phyloP scores from a whole-genome alignment of 208 protist genomes.

The Borovskyia barvae region DNA sequence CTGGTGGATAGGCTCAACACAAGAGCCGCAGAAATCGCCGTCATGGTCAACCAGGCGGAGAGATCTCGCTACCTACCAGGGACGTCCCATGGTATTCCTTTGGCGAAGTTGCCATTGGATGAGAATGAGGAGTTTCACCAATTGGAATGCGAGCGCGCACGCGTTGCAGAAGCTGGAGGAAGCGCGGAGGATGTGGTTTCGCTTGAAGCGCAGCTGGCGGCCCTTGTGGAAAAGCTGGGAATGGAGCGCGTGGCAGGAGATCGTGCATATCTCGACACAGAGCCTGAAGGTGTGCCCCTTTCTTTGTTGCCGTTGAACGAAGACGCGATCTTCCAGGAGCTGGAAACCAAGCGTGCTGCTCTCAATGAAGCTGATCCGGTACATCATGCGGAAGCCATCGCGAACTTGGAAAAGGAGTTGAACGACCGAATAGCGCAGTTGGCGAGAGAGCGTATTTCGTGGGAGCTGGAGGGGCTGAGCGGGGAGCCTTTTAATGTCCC shows the following conservation, averaged over 20 bases:
- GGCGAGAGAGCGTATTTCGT: slow-evolving; percentile 26
- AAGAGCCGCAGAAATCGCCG: slow-evolving; percentile 42
- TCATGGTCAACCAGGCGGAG: slow-evolving; percentile 41
- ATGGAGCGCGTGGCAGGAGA: slow-evolving; percentile 34
- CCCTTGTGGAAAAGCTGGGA: slow-evolving; percentile 43
- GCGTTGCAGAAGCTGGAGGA: slow-evolving; percentile 31
- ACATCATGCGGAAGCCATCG: slow-evolving; percentile 50
- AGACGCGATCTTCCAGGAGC: slow-evolving; percentile 49
- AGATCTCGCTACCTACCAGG: slow-evolving; percentile 34
- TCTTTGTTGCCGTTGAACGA: slow-evolving; percentile 37
- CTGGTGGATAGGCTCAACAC: slow-evolving; percentile 33
- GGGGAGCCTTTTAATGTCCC: slow-evolving; percentile 35
- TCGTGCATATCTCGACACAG: slow-evolving; percentile 45
- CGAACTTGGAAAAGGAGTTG: slow-evolving; percentile 39
- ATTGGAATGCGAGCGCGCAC: slow-evolving; percentile 35
- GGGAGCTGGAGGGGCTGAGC: slow-evolving; percentile 40
- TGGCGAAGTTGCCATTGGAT: slow-evolving; percentile 45
- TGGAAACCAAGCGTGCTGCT: slow-evolving; percentile 49
- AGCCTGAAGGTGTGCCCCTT: slow-evolving; percentile 50
- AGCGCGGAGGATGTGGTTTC: slow-evolving; percentile 8
- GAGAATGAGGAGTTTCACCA: slow-evolving; percentile 40
- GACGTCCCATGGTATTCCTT: slow-evolving; percentile 42
- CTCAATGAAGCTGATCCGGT: slow-evolving; percentile 48
- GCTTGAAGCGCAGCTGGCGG: slow-evolving; percentile 41
- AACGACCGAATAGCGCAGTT: slow-evolving; percentile 46